Evolutionary conservation across 2,329 filamentous ascomycete genomes (phyloP), one percentile per base, ranked within the genome.

Genomic region (Fusarium incarnatum): DNA sequence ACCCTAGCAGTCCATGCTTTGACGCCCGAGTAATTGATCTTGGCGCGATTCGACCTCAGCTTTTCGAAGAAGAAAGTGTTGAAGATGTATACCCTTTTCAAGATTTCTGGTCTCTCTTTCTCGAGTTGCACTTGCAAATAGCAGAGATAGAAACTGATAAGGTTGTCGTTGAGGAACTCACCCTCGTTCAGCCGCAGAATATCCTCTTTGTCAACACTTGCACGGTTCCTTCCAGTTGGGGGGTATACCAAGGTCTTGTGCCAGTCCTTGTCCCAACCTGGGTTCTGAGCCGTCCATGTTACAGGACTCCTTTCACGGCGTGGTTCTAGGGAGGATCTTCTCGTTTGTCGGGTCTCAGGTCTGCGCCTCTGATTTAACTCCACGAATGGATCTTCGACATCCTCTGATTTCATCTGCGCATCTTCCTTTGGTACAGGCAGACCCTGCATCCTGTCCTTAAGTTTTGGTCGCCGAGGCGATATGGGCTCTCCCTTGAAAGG

Each of bases 1-100:
- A 95, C 86, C 72, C 90, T 93, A 34, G 91, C 86, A 1, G 96
- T 98, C 96, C 96, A 99, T 45, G 89, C 88, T 77, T 91, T 89
- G 59, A 99, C 94, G 7, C 89, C 91, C 27, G 92, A 88, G 76
- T 97, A 98, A 74, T 97, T 94, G 80, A 97, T 92, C 50, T 82
- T 82, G 37, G 88, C 84, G 60, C 84, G 85, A 10, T 80, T 80
- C 32, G 88, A 90, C 20, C 87, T 93, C 46, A 98, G 85, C 49
- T 90, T 91, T 22, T 91, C 89, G 76, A 92, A 98, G 80, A 98
- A 98, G 80, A 94, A 97, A 0, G 93, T 96, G 77, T 94, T 98
- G 83, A 97, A 95, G 72, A 97, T 92, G 77, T 97, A 93, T 6
- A 97, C 89, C 54, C 89, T 88, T 63, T 88, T 83, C 0, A 89